Evolutionary conservation across 768 basidiomycete genomes (phyloP), one percentile per base, ranked within the genome.

Genomic region (Calocera viscosa): DNA sequence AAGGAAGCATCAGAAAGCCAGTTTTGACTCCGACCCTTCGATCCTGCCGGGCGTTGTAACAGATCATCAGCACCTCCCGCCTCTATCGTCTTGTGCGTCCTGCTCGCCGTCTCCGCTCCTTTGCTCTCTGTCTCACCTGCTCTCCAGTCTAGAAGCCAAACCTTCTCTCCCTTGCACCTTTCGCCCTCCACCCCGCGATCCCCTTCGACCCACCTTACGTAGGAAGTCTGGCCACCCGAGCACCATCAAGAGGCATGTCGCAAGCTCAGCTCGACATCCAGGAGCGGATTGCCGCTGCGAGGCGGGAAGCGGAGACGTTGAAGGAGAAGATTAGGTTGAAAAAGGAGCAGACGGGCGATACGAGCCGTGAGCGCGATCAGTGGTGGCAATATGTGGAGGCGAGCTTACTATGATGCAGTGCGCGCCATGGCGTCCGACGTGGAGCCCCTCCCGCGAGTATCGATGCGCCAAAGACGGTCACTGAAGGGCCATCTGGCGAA

Each of bases 271-370:
- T 85, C 76, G 90, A 91, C 75, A 90, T 91, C 72, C 90, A 91
- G 76, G 90, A 91, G 80, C 81, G 90, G 73, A 98, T 99, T 76
- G 92, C 95, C 49, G 91, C 94, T 65, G 95, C 96, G 67, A 87
- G 95, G 72, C 84, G 96, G 75, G 96, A 98, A 78, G 94, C 94
- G 49, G 95, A 98, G 78, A 89, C 85, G 74, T 77, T 99, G 79
- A 99, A 96, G 80, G 96, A 99, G 83, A 95, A 94, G 86, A 99
- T 99, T 76, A 83, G 94, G 74, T 88, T 91, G 63, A 95, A 91
- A 78, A 89, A 87, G 75, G 96, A 98, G 77, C 91, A 94, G 68
- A 91, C 94, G 63, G 94, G 91, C n/a, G 95, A 99, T 78, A 96
- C 95, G 19, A 95, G 91, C 74, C 80, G 95, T 99, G 75, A 79